Evolutionary conservation across 2,329 filamentous ascomycete genomes (phyloP), one percentile per base, ranked within the genome.

Genomic region (Dothidotthia symphoricarpi): DNA sequence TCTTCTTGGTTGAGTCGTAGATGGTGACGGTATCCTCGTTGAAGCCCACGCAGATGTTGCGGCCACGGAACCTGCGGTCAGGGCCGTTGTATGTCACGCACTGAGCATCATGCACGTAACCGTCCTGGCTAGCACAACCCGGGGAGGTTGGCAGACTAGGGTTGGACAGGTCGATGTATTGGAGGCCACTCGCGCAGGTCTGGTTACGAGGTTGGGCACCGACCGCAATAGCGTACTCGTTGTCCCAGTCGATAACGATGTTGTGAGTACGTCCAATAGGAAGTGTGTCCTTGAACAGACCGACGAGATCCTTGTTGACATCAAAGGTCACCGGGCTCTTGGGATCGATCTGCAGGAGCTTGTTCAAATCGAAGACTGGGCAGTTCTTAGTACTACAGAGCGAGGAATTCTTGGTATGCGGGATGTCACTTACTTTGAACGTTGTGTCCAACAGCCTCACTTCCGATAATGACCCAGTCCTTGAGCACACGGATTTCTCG

Each of bases 91-190:
- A 77, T 27, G 72, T 71, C 7, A 81, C 63, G 55, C 77, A 81
- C 60, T 82, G 77, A 2, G 78, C 77, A 50, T 81, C 78, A 56
- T 81, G 78, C 4, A 80, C 76, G 55, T 81, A 81, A 36, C 77
- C 77, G 55, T 80, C 77, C 25, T 71, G 57, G 27, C 68, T 63
- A 7, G 74, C 73, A 51, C 56, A 81, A 13, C 77, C 78, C 8
- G 75, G 73, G 3, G 69, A 71, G 13, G 64, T 71, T 6, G 77
- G 74, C 51, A 77, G 78, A 27, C 67, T 59, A 14, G 76, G 69
- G 50, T 80, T 72, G 15, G 67, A 68, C n/a, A 81, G 63, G 56
- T 81, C 75, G 40, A 81, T 73, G 66, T 79, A 78, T 61, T 77
- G 76, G 22, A 81, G 63, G 16, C 78, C 78, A 13, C 71, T 69